Evolutionary conservation across 192 early-diverging fungal species (phyloP).

Genomic region (Chytriomyces sp.): DNA sequence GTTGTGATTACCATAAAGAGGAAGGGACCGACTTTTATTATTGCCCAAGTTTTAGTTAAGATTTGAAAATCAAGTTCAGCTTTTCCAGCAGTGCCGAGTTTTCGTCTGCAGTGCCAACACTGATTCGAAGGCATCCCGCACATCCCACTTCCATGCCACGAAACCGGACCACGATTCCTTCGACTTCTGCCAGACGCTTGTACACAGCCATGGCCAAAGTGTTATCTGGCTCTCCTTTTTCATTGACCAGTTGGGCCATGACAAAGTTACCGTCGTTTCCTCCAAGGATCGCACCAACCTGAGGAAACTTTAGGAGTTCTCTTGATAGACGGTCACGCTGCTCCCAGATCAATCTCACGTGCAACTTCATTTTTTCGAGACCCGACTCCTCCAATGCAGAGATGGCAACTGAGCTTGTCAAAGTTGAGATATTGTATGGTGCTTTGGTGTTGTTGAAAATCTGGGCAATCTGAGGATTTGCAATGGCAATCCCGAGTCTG

Average conservation of each 20-base stretch:
- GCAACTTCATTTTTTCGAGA: conserved; percentile 68
- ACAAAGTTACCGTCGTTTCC: conserved; percentile 96
- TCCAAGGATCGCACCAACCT: conserved; percentile 79
- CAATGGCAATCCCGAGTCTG: conserved; percentile 86
- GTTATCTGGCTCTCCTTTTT: conserved; percentile 69
- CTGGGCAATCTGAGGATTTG: conserved; percentile 76
- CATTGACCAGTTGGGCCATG: conserved; percentile 78
- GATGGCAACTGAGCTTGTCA: conserved; percentile 77
- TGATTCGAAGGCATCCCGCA: conserved; percentile 91
- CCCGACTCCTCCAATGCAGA: conserved; percentile 77
- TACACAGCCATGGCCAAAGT: conserved; percentile 77
- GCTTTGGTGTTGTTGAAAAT: conserved; percentile 98
- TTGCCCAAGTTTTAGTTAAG: background rate
- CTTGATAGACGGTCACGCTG: conserved; percentile 75
- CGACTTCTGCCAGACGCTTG: conserved; percentile 78
- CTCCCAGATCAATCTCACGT: conserved; percentile 60
- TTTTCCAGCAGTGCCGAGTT: conserved; percentile 71
- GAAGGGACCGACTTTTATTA: background rate
- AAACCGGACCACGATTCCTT: conserved; percentile 93
- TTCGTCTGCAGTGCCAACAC: conserved; percentile 87
- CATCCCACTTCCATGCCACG: conserved; percentile 93
- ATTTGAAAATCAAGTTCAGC: conserved; percentile 24
- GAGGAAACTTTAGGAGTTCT: conserved; percentile 64
- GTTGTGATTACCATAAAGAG: background rate
- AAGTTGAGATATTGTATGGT: conserved; percentile 96